These are phyloP conservation scores for Inga oerstediana DNA, from an alignment of 306 rosid genomes.

Conservation along the genomic window DNA sequence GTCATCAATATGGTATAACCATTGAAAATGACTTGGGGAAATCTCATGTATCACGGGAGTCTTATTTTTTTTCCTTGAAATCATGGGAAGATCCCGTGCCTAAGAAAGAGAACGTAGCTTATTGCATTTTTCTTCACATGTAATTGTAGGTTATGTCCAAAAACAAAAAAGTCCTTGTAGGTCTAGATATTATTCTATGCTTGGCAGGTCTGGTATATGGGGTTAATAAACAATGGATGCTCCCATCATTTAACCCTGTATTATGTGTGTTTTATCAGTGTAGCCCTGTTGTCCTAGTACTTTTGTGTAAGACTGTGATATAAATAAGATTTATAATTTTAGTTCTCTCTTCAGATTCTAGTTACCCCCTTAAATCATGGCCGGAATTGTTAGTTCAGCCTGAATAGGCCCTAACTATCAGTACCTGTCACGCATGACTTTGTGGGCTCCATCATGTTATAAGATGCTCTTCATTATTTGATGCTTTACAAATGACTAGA, in stretches of 20 bases:
- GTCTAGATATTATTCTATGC: conserved; percentile 39
- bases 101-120: conserved; percentile 4
- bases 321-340: conserved; percentile 42
- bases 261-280: conserved; percentile 25
- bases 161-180: conserved; percentile 31
- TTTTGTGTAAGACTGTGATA: conserved; percentile 43
- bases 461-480: neutral
- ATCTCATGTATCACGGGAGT: conserved; percentile 2
- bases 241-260: conserved; percentile 30
- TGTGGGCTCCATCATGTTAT: neutral
- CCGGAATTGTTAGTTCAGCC: neutral
- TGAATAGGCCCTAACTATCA: neutral
- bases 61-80: conserved; percentile 17
- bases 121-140: conserved; percentile 41
- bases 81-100: conserved; percentile 42
- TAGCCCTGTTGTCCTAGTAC: conserved; percentile 26
- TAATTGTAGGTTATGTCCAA: conserved; percentile 8
- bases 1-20: conserved; percentile 54
- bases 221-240: conserved; percentile 42
- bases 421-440: neutral
- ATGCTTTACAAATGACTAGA: neutral
- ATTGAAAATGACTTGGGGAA: conserved; percentile 37
- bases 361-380: neutral
- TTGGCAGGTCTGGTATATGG: conserved; percentile 34
- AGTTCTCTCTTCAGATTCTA: neutral